Conservation (phyloP, 768 basidiomycete genomes). For the Tylopilus subfusipes region DNA sequence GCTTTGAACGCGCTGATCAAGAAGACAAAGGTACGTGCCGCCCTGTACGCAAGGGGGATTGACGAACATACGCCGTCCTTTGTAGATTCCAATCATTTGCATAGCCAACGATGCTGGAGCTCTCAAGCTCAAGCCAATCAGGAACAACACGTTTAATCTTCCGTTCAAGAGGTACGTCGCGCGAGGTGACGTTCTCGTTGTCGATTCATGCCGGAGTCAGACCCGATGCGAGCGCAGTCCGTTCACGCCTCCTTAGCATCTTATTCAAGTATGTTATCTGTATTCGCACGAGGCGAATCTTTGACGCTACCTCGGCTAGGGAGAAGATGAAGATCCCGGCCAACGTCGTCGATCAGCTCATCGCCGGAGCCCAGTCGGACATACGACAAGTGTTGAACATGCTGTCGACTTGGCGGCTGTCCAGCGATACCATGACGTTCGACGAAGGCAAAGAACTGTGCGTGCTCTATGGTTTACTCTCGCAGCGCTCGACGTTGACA, state of each 20-base stretch:
- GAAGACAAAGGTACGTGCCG: slow-evolving; percentile 70
- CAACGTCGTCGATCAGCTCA: slow-evolving; percentile 89
- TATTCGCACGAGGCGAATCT: too few species aligned
- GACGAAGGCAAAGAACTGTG: slow-evolving; percentile 91
- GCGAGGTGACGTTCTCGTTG: neutral
- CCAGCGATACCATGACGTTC: slow-evolving; percentile 75
- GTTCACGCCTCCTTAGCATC: slow-evolving; percentile 86
- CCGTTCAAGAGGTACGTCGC: slow-evolving; percentile 68
- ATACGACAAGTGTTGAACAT: slow-evolving; percentile 97
- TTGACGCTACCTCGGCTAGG: slow-evolving; percentile 36
- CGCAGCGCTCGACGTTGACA: slow-evolving; percentile 1
- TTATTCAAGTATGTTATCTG: slow-evolving; percentile 71
- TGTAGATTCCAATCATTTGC: slow-evolving; percentile 91
- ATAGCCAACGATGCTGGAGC: slow-evolving; percentile 88
- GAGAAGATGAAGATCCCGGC: slow-evolving; percentile 92
- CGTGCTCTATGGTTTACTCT: slow-evolving; percentile 27
- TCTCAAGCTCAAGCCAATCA: slow-evolving; percentile 90
- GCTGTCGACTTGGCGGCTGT: slow-evolving; percentile 96
- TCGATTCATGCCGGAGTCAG: slow-evolving; percentile 36
- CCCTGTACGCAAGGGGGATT: too few species aligned
- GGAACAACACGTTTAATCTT: slow-evolving; percentile 66
- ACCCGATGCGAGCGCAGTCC: slow-evolving; percentile 70
- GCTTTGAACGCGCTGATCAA: slow-evolving; percentile 89
- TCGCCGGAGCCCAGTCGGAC: slow-evolving; percentile 87
- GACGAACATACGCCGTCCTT: neutral